These are phyloP conservation scores for Phialophora macrospora DNA, from an alignment of 2,329 filamentous ascomycete species.

Conservation along the genomic window DNA sequence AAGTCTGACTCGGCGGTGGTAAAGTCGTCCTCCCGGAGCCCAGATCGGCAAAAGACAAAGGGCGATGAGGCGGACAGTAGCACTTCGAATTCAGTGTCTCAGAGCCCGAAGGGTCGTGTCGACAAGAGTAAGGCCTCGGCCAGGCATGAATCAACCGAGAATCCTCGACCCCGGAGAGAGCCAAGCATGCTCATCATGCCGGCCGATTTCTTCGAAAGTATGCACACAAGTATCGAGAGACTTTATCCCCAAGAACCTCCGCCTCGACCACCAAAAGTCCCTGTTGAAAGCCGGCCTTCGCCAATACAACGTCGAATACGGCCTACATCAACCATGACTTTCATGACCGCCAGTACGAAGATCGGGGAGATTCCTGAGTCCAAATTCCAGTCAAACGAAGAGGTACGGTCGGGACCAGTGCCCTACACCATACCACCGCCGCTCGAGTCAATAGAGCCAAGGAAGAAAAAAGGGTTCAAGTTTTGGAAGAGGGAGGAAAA, in stretches of 20 bases:
- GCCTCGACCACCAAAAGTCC: slow-evolving; percentile 30
- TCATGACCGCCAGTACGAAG: slow-evolving; percentile 73
- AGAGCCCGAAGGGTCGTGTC: not conserved
- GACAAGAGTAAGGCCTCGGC: not conserved
- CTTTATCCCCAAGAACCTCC: slow-evolving; percentile 4
- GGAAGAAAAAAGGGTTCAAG: slow-evolving; percentile 34
- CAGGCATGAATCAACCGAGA: slow-evolving; percentile 2
- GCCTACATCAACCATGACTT: slow-evolving; percentile 37
- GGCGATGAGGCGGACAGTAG: not conserved
- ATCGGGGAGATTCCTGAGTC: slow-evolving; percentile 60
- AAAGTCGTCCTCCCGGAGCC: slow-evolving; percentile 5
- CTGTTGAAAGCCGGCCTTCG: slow-evolving; percentile 21
- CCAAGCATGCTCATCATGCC: slow-evolving; percentile 36
- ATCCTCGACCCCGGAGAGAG: slow-evolving; percentile 21
- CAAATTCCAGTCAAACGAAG: slow-evolving; percentile 18
- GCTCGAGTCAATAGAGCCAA: slow-evolving; percentile 27
- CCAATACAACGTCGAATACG: slow-evolving; percentile 10
- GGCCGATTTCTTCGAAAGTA: slow-evolving; percentile 30
- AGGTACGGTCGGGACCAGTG: slow-evolving; percentile 19
- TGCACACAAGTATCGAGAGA: not conserved
- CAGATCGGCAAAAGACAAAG: slow-evolving; percentile 12
- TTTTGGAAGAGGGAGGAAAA: slow-evolving; percentile 38
- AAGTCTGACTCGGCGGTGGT: slow-evolving; percentile 21
- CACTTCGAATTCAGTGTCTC: not conserved
- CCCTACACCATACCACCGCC: slow-evolving; percentile 34